Evolutionary conservation across 768 basidiomycete species (phyloP).

Genomic region (Podaxis sp.): DNA sequence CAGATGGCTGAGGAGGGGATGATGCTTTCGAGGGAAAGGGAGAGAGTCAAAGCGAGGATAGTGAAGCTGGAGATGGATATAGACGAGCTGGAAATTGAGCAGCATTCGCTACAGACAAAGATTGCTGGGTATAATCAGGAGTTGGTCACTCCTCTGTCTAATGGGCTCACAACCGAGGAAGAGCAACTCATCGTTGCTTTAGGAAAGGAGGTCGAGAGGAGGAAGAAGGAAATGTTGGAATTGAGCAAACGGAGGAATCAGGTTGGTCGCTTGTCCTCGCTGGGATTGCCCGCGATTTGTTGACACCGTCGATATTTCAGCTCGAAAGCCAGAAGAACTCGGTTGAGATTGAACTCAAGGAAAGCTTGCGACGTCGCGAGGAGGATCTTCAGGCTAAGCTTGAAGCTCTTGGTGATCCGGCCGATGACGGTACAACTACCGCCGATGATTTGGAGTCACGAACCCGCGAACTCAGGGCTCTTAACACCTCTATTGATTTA

Average conservation of each 20-base stretch:
- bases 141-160: constrained; percentile 70
- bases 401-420: constrained; percentile 69
- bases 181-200: constrained; percentile 62
- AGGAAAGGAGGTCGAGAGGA: constrained; percentile 72
- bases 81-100: constrained; percentile 72
- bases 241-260: constrained; percentile 67
- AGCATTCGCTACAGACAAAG: constrained; percentile 60
- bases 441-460: constrained; percentile 68
- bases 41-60: constrained; percentile 62
- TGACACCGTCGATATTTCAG: constrained; percentile 32
- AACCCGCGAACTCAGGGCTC: constrained; percentile 63
- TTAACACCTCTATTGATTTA: constrained; percentile 66
- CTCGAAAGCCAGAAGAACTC: constrained; percentile 75
- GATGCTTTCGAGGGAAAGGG: constrained; percentile 64
- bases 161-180: constrained; percentile 74
- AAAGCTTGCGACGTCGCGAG: constrained; percentile 76
- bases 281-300: not conserved
- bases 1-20: constrained; percentile 62
- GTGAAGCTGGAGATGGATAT: constrained; percentile 64
- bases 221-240: constrained; percentile 70
- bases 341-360: constrained; percentile 91
- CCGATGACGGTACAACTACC: constrained; percentile 52
- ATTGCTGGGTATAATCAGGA: constrained; percentile 67
- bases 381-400: constrained; percentile 78
- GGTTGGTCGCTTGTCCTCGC: constrained; percentile 41